Evolutionary conservation across 2,329 filamentous ascomycete genomes (phyloP).

Genomic region (Hymenoscyphus fructigenus): DNA sequence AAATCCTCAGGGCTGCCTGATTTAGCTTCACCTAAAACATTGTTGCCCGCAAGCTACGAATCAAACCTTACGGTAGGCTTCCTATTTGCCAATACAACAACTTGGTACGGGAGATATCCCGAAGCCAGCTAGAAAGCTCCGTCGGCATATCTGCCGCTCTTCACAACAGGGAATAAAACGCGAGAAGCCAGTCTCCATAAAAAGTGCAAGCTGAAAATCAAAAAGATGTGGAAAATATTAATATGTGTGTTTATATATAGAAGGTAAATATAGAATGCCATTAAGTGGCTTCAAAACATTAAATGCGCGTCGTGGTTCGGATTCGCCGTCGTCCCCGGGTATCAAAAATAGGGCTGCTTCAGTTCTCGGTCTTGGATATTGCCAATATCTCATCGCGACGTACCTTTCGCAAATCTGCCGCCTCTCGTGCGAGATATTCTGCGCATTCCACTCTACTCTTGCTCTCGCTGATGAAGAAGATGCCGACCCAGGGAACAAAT

Average conservation of each 20-base stretch:
- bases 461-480: constrained; percentile 34
- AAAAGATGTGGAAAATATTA: too few species aligned
- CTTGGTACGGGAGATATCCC: not conserved
- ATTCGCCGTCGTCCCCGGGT: not conserved
- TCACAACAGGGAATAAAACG: not conserved
- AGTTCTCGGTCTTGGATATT: not conserved
- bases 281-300: not conserved
- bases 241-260: too few species aligned
- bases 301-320: not conserved
- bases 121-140: not conserved
- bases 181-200: not conserved
- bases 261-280: not conserved
- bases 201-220: too few species aligned
- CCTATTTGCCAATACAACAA: not conserved
- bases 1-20: not conserved
- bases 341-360: not conserved
- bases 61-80: too few species aligned
- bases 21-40: too few species aligned
- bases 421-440: constrained; percentile 32
- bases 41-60: too few species aligned
- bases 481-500: constrained; percentile 33
- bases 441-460: constrained; percentile 35
- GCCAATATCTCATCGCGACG: not conserved
- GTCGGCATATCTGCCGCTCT: not conserved
- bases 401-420: constrained; percentile 27